Conservation (phyloP, 1,284 basidiomycete genomes). For the Stygiomarasmius scandens region DNA sequence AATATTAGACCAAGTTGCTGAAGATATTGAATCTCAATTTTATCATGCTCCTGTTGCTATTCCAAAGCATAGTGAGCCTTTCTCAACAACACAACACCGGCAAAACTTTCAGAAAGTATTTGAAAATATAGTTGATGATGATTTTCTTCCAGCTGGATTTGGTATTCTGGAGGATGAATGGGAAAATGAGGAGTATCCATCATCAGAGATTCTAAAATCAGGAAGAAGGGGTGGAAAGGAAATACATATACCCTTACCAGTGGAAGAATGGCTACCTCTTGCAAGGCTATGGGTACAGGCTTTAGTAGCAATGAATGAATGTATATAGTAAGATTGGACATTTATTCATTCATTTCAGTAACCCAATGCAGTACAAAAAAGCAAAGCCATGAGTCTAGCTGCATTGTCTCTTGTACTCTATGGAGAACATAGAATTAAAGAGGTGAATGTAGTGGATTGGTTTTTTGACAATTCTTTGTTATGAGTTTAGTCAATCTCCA, state of each 20-base stretch:
- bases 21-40: not conserved
- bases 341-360: too few relatives aligned
- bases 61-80: conserved; percentile 1
- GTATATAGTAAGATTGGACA: too few relatives aligned
- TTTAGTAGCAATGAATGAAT: conserved; percentile 13
- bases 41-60: not conserved
- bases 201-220: conserved; percentile 20
- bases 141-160: conserved; percentile 17
- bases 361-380: too few relatives aligned
- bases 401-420: too few relatives aligned
- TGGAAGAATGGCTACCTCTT: conserved; percentile 21
- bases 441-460: too few relatives aligned
- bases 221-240: conserved; percentile 20
- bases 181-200: conserved; percentile 23
- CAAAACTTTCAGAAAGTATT: not conserved
- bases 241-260: conserved; percentile 21
- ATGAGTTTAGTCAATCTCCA: too few relatives aligned
- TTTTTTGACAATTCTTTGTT: too few relatives aligned
- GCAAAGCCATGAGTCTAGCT: too few relatives aligned
- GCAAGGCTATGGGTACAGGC: conserved; percentile 26
- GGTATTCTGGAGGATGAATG: conserved; percentile 23
- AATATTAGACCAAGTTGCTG: not conserved
- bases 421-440: too few relatives aligned
- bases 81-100: not conserved
- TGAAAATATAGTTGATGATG: not conserved